Base-by-base conservation (phyloP, 805 yeast species). In the Ogataea methanolica region DNA sequence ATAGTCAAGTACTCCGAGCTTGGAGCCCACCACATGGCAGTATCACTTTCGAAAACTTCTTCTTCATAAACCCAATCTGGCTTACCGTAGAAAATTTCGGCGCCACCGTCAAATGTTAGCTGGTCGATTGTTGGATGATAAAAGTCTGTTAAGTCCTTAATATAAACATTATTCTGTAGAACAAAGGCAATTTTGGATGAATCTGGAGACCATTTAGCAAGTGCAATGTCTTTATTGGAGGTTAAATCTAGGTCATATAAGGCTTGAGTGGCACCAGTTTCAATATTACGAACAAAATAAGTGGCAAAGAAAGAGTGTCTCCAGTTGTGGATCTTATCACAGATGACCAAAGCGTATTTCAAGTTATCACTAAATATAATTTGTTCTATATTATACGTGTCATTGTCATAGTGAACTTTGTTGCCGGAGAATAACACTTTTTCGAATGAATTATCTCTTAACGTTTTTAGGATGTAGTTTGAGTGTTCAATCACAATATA, bases 51-150 rank as follows among this genome's bases (percentile, higher is more conserved):
- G 45, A 86, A 75, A 0, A 89, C 94, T 65, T 89, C 97, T 56
- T 89, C 97, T 60, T 90, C 97, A 56, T 89, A 89, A 7, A 88
- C 95, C 97, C 97, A 89, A 61, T 89, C 96, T 0, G 96, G 95
- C 51, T 83, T 83, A 2, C 96, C 97, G 61, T 90, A 85, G 67
- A 89, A 88, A 7, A 88, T 71, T 52, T 79, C 74, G 1, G 71
- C 74, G 33, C 82, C 81, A 15, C 96, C 96, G 58, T 86, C 94
- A 37, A 51, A 50, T 0, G 97, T 86, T 14, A 87, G 67, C 52
- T 80, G 83, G 5, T 58, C 67, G 0, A 69, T 56, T 0, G 68
- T 53, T 17, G 62, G 51, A 26, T 52, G 43, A 31, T 41, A 23
- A 38, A 57, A 49, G 36, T 59, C 44, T 17, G 34, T 53, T 48